phyloP scores from a whole-genome alignment of 106 monocot genomes.

The Dendrobium huoshanense region DNA sequence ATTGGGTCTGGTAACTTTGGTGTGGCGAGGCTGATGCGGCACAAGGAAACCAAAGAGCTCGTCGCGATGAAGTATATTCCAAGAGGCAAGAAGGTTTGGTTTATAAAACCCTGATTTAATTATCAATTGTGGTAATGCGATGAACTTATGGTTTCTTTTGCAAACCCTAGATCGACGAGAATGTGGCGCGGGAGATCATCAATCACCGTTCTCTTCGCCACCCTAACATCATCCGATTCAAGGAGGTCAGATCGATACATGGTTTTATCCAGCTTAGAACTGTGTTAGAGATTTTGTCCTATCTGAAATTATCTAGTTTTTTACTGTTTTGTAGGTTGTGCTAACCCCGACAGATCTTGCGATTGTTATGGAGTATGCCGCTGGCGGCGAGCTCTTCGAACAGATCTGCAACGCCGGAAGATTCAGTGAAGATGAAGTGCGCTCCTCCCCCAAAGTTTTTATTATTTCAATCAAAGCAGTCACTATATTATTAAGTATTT shows the following conservation, averaged over 20 bases:
- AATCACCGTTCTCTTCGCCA: slow-evolving; percentile 82
- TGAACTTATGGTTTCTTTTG: not conserved
- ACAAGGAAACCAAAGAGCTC: slow-evolving; percentile 92
- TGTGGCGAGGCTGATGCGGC: slow-evolving; percentile 84
- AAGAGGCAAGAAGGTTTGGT: slow-evolving; percentile 24
- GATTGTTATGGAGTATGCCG: slow-evolving; percentile 93
- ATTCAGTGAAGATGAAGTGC: slow-evolving; percentile 87
- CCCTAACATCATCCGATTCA: slow-evolving; percentile 94
- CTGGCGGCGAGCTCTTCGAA: slow-evolving; percentile 95
- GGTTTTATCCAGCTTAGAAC: not conserved
- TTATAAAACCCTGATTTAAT: not conserved
- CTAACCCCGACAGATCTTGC: slow-evolving; percentile 80
- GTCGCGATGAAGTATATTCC: slow-evolving; percentile 98
- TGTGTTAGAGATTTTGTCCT: not conserved
- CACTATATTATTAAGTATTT: too few species aligned
- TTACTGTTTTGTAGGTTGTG: slow-evolving; percentile 47
- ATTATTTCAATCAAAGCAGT: too few species aligned
- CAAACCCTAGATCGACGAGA: slow-evolving; percentile 64
- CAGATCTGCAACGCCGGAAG: slow-evolving; percentile 76
- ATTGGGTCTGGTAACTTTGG: slow-evolving; percentile 94
- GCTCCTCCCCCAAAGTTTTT: too few species aligned
- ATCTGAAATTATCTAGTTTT: not conserved
- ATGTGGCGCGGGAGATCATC: slow-evolving; percentile 90
- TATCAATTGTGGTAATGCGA: not conserved
- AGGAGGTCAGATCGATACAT: slow-evolving; percentile 41